A percentile compares a stretch with the other conserved stretches of the same genome.
Evolutionary conservation across 1,284 basidiomycete species (phyloP).

Genomic region (Pseudomicrostroma phylloplanum): DNA sequence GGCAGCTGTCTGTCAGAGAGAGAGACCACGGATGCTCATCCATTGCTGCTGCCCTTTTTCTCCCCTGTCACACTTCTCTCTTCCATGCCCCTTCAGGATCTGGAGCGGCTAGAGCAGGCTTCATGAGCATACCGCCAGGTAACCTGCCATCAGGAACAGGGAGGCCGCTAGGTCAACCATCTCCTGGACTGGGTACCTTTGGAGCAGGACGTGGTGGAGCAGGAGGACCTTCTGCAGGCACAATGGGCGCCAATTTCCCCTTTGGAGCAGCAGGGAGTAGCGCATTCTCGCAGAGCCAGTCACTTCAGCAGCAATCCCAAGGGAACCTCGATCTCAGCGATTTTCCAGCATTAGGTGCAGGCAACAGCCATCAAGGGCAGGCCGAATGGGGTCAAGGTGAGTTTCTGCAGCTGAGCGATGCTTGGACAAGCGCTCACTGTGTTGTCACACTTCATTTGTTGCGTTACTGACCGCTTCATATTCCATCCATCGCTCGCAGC

Average conservation of each 20-base stretch:
- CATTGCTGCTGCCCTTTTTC: too few relatives aligned
- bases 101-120: neutral
- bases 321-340: constrained; percentile 11
- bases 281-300: neutral
- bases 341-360: constrained; percentile 15
- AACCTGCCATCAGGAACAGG: neutral
- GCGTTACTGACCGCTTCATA: neutral
- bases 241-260: constrained; percentile 20
- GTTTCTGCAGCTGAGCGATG: neutral
- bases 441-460: neutral
- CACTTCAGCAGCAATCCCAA: neutral
- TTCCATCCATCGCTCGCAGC: neutral
- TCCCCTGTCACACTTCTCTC: too few relatives aligned
- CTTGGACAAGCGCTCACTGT: neutral
- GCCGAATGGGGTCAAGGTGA: constrained; percentile 13
- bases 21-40: too few relatives aligned
- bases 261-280: constrained; percentile 23
- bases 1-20: too few relatives aligned
- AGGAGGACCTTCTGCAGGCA: constrained; percentile 3
- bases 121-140: neutral
- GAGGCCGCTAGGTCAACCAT: neutral
- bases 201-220: constrained; percentile 8
- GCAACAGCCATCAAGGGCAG: constrained; percentile 16
- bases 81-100: too few relatives aligned
- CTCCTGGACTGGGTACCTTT: constrained; percentile 1